Evolutionary conservation across 768 basidiomycete species (phyloP), one percentile per base, ranked within the genome.

Genomic region (Phaeotremella skinneri): DNA sequence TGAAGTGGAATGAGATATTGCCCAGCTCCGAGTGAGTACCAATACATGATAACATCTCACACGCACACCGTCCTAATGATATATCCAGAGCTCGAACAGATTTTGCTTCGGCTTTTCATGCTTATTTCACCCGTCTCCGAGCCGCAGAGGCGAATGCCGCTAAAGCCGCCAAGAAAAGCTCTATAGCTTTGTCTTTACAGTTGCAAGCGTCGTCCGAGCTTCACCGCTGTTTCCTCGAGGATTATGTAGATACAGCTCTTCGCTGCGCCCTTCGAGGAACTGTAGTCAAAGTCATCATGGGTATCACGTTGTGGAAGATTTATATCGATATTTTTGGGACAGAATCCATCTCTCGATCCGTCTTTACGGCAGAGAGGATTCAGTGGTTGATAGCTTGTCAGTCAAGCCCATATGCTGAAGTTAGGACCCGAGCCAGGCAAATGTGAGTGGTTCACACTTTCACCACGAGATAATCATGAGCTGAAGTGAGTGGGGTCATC

Each of bases 371-470:
- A 43, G 58, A 64, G 14, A 63, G 68, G 41, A 70, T 73, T 34
- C 67, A 71, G 7, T 34, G 58, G 23, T 55, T 76, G 17, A 34
- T 77, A 4, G 60, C 59, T 0, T 77, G 76, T 61, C 67, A 75
- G 17, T 61, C 60, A 16, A 72, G 71, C 61, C 68, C 75, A 30
- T 77, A 70, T 59, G 65, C 74, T 0, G 76, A 77, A 52, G 66
- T 77, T 5, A 32, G 76, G 20, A 42, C 32, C 9, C 53, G 61
- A 32, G 67, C 76, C 2, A 55, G 69, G 41, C 45, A 58, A 13
- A 67, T 76, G 75, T 76, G 37, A 67, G 75, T 67, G 9, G 6
- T 1, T 6, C 39, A 17, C 34, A 20, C 49, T 26, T 25, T 48
- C 17, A 2, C 20, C 14, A 11, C n/a, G n/a, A 34, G 30, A 47